Evolutionary conservation across 2,329 filamentous ascomycete species (phyloP), one percentile per base, ranked within the genome.

Genomic region (Penicillium brasilianum): DNA sequence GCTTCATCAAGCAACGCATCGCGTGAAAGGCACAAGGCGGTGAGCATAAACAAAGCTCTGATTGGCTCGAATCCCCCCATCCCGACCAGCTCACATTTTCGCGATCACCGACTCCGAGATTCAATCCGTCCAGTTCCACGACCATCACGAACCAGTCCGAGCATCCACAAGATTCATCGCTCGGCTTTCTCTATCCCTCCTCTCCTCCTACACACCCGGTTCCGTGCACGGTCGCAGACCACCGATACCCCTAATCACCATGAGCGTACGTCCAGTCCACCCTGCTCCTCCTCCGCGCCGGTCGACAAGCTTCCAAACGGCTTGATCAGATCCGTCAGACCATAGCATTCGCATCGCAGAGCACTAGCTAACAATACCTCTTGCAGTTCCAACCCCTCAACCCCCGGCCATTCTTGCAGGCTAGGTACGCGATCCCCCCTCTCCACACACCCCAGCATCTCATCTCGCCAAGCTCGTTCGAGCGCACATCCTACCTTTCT

Each of bases 361-460:
- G 11, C 30, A 54, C 36, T 44, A 46, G 48, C 63, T 69, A 36
- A 69, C 53, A 46, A 43, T 22, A 0, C 3, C 36, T 37, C 30
- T n/a, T 59, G 36, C 52, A 89, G 87, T 96, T 96, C 82, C 89
- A 96, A 78, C 95, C 95, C 66, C 85, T 98, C 74, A 99, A 99
- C 85, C 95, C 95, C 75, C 92, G 94, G 78, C 95, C 95, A 46
- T 93, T 97, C 86, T 90, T 99, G 76, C 93, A 97, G 83, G 89
- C 89, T 76, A 88, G 97, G 88, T 92, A 88, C 72, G 88, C 85
- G 65, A 36, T 28, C 6, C 25, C 43, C 59, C 46, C 61, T 55
- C 52, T 55, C 52, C n/a, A 41, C 49, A 34, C 16, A 28, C 20
- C n/a, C 48, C 39, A 36, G 39, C n/a, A 14, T 25, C 20, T n/a